Evolutionary conservation across 2,329 filamentous ascomycete genomes (phyloP).

Genomic region (Nigrospora osmanthi): DNA sequence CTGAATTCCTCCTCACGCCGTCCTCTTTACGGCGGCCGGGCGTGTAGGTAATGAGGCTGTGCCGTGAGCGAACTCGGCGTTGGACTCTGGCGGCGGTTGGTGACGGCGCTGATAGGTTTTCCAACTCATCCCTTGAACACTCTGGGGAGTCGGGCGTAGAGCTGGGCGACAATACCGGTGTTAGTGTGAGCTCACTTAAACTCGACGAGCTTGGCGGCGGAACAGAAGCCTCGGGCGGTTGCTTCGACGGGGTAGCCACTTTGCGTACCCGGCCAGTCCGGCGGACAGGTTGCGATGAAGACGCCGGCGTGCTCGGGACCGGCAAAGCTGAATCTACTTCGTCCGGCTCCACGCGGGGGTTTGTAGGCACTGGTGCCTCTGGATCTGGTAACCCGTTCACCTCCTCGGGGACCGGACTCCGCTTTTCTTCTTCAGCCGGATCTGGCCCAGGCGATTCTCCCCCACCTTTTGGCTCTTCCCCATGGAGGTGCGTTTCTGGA

Average conservation of each 20-base stretch:
- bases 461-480: no score
- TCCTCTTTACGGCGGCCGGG: background rate
- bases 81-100: conserved; percentile 21
- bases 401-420: no score
- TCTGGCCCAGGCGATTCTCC: no score
- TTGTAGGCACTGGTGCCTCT: no score
- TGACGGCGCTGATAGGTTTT: conserved; percentile 16
- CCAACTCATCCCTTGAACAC: conserved; percentile 1
- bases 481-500: no score
- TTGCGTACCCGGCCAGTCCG: background rate
- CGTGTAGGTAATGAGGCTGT: conserved; percentile 15
- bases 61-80: conserved; percentile 14
- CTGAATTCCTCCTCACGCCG: background rate
- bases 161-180: conserved; percentile 16
- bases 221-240: no score
- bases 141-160: conserved; percentile 16
- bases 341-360: no score
- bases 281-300: background rate
- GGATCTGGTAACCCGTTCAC: no score
- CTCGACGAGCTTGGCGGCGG: conserved; percentile 12
- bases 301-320: background rate
- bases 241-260: conserved; percentile 5
- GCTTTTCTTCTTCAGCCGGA: no score
- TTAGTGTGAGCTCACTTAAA: conserved; percentile 16
- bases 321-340: no score